Percentiles rank a stretch among this genome's conserved stretches.
Evolutionary conservation across 2,329 filamentous ascomycete genomes (phyloP).

Genomic region (Sarocladiaceae sp.): DNA sequence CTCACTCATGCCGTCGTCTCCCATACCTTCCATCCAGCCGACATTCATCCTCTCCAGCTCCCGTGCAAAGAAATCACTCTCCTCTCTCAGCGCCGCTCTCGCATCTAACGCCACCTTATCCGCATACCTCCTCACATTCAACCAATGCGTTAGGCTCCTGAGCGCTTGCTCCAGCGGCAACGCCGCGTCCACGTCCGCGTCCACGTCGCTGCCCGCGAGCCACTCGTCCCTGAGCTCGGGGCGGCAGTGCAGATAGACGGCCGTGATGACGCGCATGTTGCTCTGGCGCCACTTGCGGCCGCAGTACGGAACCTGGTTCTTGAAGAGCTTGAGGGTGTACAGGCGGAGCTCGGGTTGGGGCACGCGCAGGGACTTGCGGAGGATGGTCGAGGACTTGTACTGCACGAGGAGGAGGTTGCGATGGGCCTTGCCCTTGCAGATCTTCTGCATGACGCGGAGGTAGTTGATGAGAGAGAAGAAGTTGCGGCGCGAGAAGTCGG

Average conservation of each 20-base stretch:
- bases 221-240: conserved; percentile 93
- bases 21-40: conserved; percentile 37
- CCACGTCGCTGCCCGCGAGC: conserved; percentile 84
- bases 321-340: conserved; percentile 97
- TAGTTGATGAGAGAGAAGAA: conserved; percentile 96
- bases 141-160: conserved; percentile 87
- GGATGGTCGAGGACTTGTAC: conserved; percentile 89
- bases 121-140: conserved; percentile 77
- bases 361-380: conserved; percentile 85
- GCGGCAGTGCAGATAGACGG: conserved; percentile 87
- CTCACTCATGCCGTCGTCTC: conserved; percentile 22
- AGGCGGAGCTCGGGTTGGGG: conserved; percentile 81
- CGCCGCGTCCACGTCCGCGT: conserved; percentile 89
- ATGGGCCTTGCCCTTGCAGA: conserved; percentile 93
- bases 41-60: conserved; percentile 68
- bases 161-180: conserved; percentile 88
- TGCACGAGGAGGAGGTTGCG: conserved; percentile 88
- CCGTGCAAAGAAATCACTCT: conserved; percentile 72
- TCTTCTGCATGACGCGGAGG: conserved; percentile 92
- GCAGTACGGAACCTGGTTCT: conserved; percentile 96
- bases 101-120: conserved; percentile 63
- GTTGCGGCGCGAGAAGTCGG: conserved; percentile 84
- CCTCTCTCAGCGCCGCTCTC: conserved; percentile 56
- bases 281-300: conserved; percentile 96
- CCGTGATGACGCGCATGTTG: conserved; percentile 98